Evolutionary conservation across 306 rosid species (phyloP).

Genomic region (Quercus dentata): DNA sequence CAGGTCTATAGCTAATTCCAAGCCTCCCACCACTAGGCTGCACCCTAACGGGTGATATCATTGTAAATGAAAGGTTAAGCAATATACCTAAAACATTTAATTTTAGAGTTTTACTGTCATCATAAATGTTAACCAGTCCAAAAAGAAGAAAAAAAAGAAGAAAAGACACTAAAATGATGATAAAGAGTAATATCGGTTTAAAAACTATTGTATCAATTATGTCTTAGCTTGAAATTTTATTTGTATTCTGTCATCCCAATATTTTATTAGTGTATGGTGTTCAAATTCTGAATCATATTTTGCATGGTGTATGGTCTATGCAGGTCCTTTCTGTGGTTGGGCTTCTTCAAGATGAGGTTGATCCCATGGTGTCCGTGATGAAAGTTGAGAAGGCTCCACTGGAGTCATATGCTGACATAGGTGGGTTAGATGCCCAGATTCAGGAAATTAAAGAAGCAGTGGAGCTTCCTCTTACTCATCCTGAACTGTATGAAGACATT

Average conservation of each 20-base stretch:
- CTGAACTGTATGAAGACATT: conserved; percentile 58
- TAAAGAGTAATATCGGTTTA: neutral
- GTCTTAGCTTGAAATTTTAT: neutral
- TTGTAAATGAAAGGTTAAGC: neutral
- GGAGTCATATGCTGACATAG: conserved; percentile 64
- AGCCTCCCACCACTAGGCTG: no score
- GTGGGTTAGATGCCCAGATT: conserved; percentile 63
- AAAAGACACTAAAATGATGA: neutral
- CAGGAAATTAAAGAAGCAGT: conserved; percentile 68
- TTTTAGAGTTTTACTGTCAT: neutral
- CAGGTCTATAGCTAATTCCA: no score
- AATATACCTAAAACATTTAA: neutral
- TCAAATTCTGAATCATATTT: neutral
- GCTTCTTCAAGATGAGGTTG: conserved; percentile 68
- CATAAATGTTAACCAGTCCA: neutral
- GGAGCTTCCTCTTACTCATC: conserved; percentile 67
- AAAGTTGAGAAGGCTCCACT: conserved; percentile 66
- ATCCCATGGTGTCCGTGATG: conserved; percentile 73
- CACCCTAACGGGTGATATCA: no score
- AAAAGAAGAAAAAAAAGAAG: neutral
- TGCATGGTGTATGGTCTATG: neutral
- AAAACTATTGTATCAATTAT: neutral
- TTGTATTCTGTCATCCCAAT: neutral
- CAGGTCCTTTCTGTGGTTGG: conserved; percentile 71
- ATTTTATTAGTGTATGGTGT: neutral